Base-by-base conservation (phyloP, 2,329 filamentous ascomycete species). In the Chaetomiaceae sp. region DNA sequence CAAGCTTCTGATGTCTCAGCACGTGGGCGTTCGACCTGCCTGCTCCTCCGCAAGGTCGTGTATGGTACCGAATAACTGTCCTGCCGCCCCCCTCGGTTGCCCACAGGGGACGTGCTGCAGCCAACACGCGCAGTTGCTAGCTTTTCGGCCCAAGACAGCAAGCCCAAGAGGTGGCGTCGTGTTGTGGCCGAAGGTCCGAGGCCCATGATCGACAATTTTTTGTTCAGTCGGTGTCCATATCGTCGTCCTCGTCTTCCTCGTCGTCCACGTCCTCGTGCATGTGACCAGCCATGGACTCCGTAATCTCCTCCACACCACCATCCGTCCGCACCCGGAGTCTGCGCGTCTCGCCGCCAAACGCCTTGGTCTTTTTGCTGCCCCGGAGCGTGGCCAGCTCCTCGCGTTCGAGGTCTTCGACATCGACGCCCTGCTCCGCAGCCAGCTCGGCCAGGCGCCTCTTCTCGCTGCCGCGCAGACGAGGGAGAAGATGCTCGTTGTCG, bases 401-500 rank as follows among this genome's bases (percentile, higher is more conserved):
- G 55, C 65, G 59, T 54, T 66, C 62, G 57, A 68, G 65, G 62
- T 71, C 70, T 59, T 71, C 65, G 27, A 62, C 63, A 13, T 61
- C 58, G 43, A 63, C 49, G 30, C 59, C 61, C 36, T 50, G 54
- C 73, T 85, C 82, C 69, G 77, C 81, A 62, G 79, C 81, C 63
- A 82, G 75, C 71, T 62, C 61, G 59, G 60, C 62, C 37, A 88
- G 75, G 66, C 81, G 80, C 62, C 90, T 89, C 66, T 77, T 78
- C 75, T 85, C 82, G 71, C 77, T 81, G 64, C 79, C 81, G 63
- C 82, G 76, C 69, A 87, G 75, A 67, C 81, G 81, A 63, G 89
- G 90, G 65, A 99, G 81, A 71, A 99, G 79, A 74, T 99, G 94
- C 76, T 90, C 85, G 73, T 96, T 92, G 76, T 94, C 84, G 62